Conservation (phyloP, 805 yeast genomes). For the Maudiozyma barnettii region DNA sequence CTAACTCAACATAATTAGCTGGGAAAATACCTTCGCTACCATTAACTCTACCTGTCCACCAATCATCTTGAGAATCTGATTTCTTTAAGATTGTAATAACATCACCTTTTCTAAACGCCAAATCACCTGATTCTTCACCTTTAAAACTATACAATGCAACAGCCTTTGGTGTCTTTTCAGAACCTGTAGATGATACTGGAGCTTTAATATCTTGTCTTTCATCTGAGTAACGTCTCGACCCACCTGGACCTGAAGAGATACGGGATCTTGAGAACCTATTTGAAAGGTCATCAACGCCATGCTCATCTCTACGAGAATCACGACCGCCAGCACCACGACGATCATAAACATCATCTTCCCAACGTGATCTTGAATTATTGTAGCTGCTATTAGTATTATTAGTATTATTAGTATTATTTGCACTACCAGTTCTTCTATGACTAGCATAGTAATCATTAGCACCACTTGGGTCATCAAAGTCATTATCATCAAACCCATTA, state of each 20-base stretch:
- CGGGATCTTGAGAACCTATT: conserved; percentile 30
- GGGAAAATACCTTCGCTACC: conserved; percentile 92
- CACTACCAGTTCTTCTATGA: conserved; percentile 19
- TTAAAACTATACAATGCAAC: conserved; percentile 81
- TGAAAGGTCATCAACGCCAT: conserved; percentile 31
- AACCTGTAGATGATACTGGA: conserved; percentile 10
- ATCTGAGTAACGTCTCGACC: conserved; percentile 12
- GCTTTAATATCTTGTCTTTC: conserved; percentile 3
- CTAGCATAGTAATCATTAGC: conserved; percentile 34
- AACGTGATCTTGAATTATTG: conserved; percentile 36
- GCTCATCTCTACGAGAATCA: conserved; percentile 2
- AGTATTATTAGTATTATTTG: conserved; percentile 14
- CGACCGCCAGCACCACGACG: conserved; percentile 13
- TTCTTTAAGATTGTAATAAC: conserved; percentile 78
- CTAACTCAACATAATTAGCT: conserved; percentile 90
- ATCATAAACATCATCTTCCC: conserved; percentile 89
- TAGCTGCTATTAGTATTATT: too few species aligned
- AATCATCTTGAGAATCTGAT: conserved; percentile 83
- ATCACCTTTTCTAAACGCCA: conserved; percentile 90
- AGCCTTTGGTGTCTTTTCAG: conserved; percentile 54
- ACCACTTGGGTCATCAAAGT: conserved; percentile 29
- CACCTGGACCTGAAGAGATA: conserved; percentile 33
- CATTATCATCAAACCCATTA: conserved; percentile 7
- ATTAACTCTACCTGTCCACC: conserved; percentile 96
- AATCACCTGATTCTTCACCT: conserved; percentile 89